These are phyloP conservation scores for Boletus rubroflammeus DNA, from an alignment of 768 basidiomycete genomes.

Conservation along the genomic window DNA sequence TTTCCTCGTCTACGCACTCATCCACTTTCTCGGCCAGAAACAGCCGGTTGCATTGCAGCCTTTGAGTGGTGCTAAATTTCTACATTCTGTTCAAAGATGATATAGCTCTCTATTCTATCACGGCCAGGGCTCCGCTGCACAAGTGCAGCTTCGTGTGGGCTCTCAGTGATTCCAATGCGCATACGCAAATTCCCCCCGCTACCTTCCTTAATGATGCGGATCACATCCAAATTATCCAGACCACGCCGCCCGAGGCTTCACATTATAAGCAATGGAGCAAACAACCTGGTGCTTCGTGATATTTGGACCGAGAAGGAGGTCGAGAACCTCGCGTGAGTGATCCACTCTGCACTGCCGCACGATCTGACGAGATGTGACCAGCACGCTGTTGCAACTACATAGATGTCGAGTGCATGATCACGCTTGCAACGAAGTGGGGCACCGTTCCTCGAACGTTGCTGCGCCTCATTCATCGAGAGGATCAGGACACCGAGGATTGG, in stretches of 20 bases:
- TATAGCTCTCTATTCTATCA: not conserved
- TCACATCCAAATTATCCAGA: not conserved
- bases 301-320: not conserved
- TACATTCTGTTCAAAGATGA: not conserved
- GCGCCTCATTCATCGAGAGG: fast-evolving
- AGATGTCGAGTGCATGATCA: not conserved
- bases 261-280: not conserved
- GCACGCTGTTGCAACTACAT: not conserved
- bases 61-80: too few species aligned
- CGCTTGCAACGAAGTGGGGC: not conserved
- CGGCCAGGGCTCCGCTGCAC: fast-evolving
- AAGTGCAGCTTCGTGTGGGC: not conserved
- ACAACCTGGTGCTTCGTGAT: not conserved
- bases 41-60: not conserved
- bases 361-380: not conserved
- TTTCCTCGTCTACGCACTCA: not conserved
- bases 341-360: not conserved
- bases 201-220: fast-evolving
- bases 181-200: fast-evolving
- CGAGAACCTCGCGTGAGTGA: not conserved
- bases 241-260: not conserved
- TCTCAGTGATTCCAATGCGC: not conserved
- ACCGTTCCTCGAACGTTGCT: not conserved
- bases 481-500: too few species aligned
- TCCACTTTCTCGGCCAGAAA: not conserved